phyloP scores from a whole-genome alignment of 768 basidiomycete species.

The Clitopilus hobsonii region DNA sequence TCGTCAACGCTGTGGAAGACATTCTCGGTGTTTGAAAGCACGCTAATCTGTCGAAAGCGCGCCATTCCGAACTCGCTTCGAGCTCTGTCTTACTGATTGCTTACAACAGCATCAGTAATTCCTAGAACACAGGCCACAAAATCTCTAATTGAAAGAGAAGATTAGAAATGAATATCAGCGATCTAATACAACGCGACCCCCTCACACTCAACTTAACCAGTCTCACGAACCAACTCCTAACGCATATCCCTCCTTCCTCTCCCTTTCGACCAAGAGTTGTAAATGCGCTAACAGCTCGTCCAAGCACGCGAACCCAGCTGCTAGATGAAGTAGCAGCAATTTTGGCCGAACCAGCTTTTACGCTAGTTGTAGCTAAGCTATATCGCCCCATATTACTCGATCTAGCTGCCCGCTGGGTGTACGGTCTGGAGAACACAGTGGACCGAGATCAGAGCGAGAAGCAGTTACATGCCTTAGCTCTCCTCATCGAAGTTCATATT shows the following conservation, averaged over 20 bases:
- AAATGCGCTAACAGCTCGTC: constrained; percentile 34
- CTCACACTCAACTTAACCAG: constrained; percentile 52
- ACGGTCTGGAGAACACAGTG: constrained; percentile 36
- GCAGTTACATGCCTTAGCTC: constrained; percentile 54
- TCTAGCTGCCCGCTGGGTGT: constrained; percentile 78
- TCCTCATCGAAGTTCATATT: constrained; percentile 62
- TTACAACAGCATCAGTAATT: not conserved
- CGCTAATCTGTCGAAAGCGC: too few species aligned
- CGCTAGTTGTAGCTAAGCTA: constrained; percentile 51
- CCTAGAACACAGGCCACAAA: not conserved
- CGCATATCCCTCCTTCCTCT: constrained; percentile 37
- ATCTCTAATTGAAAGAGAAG: constrained; percentile 8
- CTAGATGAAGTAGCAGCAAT: constrained; percentile 55
- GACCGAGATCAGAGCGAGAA: constrained; percentile 35
- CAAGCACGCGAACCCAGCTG: constrained; percentile 27
- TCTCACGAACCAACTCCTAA: constrained; percentile 46
- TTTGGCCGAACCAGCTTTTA: constrained; percentile 58
- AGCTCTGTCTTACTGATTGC: too few species aligned
- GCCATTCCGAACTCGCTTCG: too few species aligned
- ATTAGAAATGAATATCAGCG: constrained; percentile 3
- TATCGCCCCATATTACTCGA: constrained; percentile 81
- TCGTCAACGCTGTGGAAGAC: not conserved
- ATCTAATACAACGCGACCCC: constrained; percentile 44
- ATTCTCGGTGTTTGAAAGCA: too few species aligned
- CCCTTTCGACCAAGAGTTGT: constrained; percentile 1